These are phyloP conservation scores for Puccinia sorghi DNA, from an alignment of 1,284 basidiomycete genomes.

Conservation along the genomic window DNA sequence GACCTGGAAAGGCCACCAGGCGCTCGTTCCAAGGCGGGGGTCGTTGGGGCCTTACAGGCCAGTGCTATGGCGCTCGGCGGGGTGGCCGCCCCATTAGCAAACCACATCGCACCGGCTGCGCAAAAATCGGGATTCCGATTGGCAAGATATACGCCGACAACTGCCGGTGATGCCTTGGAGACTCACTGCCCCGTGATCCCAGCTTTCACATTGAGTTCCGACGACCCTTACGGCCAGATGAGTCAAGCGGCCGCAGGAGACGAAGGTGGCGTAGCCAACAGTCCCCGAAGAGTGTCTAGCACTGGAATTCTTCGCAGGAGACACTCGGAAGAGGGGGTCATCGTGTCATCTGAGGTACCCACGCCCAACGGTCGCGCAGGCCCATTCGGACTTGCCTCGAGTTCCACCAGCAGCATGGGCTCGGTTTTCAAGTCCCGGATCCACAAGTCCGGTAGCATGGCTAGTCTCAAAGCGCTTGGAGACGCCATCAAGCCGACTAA, in stretches of 20 bases:
- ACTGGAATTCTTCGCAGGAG: slow-evolving; percentile 1
- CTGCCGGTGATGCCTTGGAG: neutral
- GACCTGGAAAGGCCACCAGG: slow-evolving; percentile 19
- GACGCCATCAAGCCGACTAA: slow-evolving; percentile 39
- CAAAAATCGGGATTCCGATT: slow-evolving; percentile 38
- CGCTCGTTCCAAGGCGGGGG: slow-evolving; percentile 34
- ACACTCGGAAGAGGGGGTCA: neutral
- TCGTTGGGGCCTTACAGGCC: slow-evolving; percentile 44
- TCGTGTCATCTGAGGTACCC: neutral
- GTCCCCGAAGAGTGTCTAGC: neutral
- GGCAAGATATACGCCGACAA: slow-evolving; percentile 11
- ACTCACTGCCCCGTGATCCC: neutral
- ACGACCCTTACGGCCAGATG: slow-evolving; percentile 20
- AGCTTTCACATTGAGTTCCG: neutral
- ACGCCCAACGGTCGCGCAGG: neutral
- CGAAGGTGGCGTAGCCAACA: neutral
- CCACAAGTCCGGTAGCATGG: slow-evolving; percentile 32
- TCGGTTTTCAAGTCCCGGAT: slow-evolving; percentile 25
- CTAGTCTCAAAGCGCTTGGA: slow-evolving; percentile 27
- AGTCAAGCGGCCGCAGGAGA: neutral
- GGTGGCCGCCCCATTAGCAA: slow-evolving; percentile 35
- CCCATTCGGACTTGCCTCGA: slow-evolving; percentile 7
- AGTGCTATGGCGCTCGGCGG: slow-evolving; percentile 47
- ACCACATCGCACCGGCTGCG: slow-evolving; percentile 23
- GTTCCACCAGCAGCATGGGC: slow-evolving; percentile 11